Conservation (phyloP, 2,329 filamentous ascomycete species). For the Epichloe gansuensis region DNA sequence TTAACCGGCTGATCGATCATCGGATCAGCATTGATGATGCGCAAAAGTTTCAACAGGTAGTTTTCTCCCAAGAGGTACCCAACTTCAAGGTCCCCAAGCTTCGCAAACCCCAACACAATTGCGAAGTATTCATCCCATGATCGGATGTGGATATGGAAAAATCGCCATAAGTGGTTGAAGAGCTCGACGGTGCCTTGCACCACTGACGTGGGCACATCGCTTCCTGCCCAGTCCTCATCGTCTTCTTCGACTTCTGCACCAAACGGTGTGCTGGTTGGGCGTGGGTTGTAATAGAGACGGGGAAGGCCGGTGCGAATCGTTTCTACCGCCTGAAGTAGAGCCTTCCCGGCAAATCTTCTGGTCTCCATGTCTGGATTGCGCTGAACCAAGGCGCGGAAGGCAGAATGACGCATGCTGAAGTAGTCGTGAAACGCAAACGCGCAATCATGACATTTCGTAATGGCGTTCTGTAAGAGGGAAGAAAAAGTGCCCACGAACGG, state of each 20-base stretch:
- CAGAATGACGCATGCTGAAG: constrained; percentile 39
- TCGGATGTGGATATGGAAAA: constrained; percentile 47
- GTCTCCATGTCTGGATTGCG: constrained; percentile 43
- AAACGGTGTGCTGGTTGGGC: not conserved
- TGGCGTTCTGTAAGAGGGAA: constrained; percentile 32
- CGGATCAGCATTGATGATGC: constrained; percentile 48
- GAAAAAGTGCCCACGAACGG: constrained; percentile 48
- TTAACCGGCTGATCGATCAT: constrained; percentile 37
- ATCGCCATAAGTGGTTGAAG: constrained; percentile 45
- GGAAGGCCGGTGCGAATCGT: constrained; percentile 38
- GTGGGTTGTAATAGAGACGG: constrained; percentile 28
- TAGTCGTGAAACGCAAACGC: constrained; percentile 49
- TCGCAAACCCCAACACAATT: constrained; percentile 53
- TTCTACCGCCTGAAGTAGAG: constrained; percentile 39
- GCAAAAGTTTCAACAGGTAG: constrained; percentile 45
- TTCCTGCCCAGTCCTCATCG: constrained; percentile 15
- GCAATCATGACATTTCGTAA: constrained; percentile 36
- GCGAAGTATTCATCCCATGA: constrained; percentile 70
- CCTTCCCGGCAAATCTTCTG: constrained; percentile 36
- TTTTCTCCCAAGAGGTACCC: constrained; percentile 45
- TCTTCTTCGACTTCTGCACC: constrained; percentile 13
- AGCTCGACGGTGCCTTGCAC: constrained; percentile 29
- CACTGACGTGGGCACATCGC: constrained; percentile 1
- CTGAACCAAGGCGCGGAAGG: constrained; percentile 53
- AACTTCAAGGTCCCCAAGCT: constrained; percentile 45